Evolutionary conservation across 179 eudicot species (phyloP).

Genomic region (Corrigiola litoralis): DNA sequence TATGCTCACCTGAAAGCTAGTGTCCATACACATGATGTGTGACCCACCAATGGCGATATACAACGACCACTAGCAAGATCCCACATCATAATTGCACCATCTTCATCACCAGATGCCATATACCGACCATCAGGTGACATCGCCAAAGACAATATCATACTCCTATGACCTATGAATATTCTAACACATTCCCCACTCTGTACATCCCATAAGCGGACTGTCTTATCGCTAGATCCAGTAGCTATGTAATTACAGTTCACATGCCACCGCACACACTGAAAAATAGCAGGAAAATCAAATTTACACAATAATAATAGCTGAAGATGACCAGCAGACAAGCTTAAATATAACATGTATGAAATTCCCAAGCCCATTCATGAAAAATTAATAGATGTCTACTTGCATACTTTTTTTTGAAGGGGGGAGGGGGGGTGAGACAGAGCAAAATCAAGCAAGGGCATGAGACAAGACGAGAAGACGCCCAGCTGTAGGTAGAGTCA

Average conservation of each 20-base stretch:
- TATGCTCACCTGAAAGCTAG: constrained; percentile 73
- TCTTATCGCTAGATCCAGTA: constrained; percentile 98
- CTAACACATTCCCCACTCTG: constrained; percentile 91
- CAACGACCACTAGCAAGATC: constrained; percentile 94
- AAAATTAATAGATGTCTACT: background rate
- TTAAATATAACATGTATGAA: background rate
- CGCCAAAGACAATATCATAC: constrained; percentile 76
- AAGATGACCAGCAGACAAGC: background rate
- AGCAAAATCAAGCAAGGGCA: too few species aligned
- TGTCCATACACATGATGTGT: constrained; percentile 91
- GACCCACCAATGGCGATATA: constrained; percentile 88
- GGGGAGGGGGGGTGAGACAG: too few species aligned
- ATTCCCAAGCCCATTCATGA: background rate
- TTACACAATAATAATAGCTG: background rate
- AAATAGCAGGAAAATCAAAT: constrained; percentile 10
- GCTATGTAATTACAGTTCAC: constrained; percentile 93
- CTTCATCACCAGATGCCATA: constrained; percentile 99
- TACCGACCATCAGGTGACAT: constrained; percentile 99
- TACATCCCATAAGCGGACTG: constrained; percentile 96
- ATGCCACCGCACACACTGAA: constrained; percentile 97
- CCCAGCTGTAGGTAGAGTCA: too few species aligned
- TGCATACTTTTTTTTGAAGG: background rate
- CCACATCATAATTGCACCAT: constrained; percentile 98
- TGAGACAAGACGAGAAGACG: too few species aligned
- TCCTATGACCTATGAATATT: constrained; percentile 91